Conservation (phyloP, 805 yeast genomes). For the Candida ortonii region DNA sequence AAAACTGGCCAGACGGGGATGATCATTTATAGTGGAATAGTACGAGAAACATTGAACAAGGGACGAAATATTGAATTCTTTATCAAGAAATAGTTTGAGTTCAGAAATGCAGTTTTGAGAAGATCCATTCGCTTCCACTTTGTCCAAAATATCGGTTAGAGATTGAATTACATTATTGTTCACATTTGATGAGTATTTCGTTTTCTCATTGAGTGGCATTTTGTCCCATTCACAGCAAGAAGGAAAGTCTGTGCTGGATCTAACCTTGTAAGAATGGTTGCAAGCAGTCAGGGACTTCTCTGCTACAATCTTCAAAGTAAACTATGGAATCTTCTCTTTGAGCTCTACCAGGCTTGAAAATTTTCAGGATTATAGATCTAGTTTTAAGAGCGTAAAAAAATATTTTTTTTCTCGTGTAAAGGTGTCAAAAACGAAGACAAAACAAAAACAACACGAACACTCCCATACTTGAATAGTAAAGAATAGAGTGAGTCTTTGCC, state of each 20-base stretch:
- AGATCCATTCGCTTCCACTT: too few species aligned
- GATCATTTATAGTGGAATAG: conserved; percentile 49
- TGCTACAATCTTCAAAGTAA: too few species aligned
- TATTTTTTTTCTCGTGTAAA: conserved; percentile 5
- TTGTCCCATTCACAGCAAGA: too few species aligned
- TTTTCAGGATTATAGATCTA: too few species aligned
- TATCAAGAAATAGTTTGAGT: conserved; percentile 31
- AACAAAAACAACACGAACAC: conserved; percentile 21
- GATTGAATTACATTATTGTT: conserved; percentile 14
- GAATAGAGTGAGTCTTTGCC: too few species aligned
- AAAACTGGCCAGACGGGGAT: conserved; percentile 44
- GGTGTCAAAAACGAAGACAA: conserved; percentile 5
- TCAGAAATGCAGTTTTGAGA: too few species aligned
- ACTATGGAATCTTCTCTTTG: too few species aligned
- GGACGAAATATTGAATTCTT: conserved; percentile 29
- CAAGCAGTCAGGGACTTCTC: too few species aligned
- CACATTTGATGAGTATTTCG: conserved; percentile 23
- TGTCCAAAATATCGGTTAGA: conserved; percentile 16
- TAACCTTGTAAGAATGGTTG: too few species aligned
- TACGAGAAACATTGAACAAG: conserved; percentile 42
- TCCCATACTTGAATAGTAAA: conserved; percentile 2
- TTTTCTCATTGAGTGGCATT: conserved; percentile 11
- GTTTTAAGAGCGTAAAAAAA: too few species aligned
- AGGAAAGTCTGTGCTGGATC: too few species aligned
- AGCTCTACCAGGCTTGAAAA: background rate